Evolutionary conservation across 768 basidiomycete genomes (phyloP).

Genomic region (Tylopilus felleus): DNA sequence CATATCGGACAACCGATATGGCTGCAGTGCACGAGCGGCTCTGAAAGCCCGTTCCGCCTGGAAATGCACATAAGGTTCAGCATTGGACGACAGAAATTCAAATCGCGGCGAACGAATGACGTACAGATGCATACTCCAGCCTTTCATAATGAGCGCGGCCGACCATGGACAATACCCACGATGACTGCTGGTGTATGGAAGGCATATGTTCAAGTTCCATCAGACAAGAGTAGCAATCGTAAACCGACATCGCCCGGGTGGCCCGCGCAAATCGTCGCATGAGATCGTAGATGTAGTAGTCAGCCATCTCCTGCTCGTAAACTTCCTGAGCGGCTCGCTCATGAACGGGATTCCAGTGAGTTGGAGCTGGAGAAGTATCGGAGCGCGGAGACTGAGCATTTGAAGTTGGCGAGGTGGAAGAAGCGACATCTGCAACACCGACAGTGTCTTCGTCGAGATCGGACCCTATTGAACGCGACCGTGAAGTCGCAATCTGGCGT

Average conservation of each 20-base stretch:
- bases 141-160: constrained; percentile 89
- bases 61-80: constrained; percentile 18
- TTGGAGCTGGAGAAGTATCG: constrained; percentile 62
- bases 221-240: constrained; percentile 72
- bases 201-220: constrained; percentile 77
- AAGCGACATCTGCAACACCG: constrained; percentile 45
- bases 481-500: constrained; percentile 50
- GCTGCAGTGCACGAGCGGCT: constrained; percentile 75
- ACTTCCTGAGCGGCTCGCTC: constrained; percentile 71
- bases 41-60: constrained; percentile 91
- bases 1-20: constrained; percentile 90
- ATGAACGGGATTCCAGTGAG: constrained; percentile 59
- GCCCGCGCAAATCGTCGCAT: constrained; percentile 81
- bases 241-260: constrained; percentile 67
- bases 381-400: constrained; percentile 57
- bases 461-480: constrained; percentile 63
- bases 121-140: constrained; percentile 83
- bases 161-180: constrained; percentile 77
- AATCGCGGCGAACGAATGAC: constrained; percentile 31
- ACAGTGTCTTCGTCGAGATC: constrained; percentile 66
- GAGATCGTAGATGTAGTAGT: constrained; percentile 78
- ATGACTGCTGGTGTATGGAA: constrained; percentile 64
- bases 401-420: constrained; percentile 61
- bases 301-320: constrained; percentile 70
- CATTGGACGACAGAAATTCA: constrained; percentile 14